phyloP scores from a whole-genome alignment of 2,329 filamentous ascomycete genomes.

The Colletotrichum orbiculare region DNA sequence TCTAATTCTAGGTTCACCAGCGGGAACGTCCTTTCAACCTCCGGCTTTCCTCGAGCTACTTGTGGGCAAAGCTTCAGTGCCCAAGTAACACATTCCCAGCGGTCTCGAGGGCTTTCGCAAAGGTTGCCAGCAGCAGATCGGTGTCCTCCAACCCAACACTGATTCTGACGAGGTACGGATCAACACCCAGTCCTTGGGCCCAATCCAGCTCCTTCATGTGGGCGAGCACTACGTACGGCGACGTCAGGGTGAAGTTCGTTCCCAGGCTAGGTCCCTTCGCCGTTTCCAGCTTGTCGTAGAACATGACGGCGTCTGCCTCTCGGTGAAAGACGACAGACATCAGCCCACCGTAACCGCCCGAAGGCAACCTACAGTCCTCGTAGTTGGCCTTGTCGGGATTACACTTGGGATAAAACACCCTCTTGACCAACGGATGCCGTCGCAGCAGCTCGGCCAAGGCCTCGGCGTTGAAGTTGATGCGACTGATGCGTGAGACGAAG shows the following conservation, averaged over 20 bases:
- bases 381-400: conserved; percentile 77
- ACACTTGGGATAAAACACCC: conserved; percentile 87
- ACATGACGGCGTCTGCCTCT: conserved; percentile 76
- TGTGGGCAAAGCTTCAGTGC: too few relatives aligned
- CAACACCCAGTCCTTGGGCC: conserved; percentile 84
- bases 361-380: conserved; percentile 77
- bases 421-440: conserved; percentile 72
- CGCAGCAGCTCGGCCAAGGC: conserved; percentile 79
- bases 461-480: conserved; percentile 88
- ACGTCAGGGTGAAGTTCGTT: conserved; percentile 94
- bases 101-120: too few relatives aligned
- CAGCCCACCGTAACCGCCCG: conserved; percentile 89
- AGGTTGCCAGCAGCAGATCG: conserved; percentile 59
- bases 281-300: conserved; percentile 87
- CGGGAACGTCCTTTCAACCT: too few relatives aligned
- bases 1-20: too few relatives aligned
- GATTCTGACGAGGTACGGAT: conserved; percentile 81
- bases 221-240: conserved; percentile 89
- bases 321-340: conserved; percentile 84
- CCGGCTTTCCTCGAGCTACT: too few relatives aligned
- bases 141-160: conserved; percentile 91
- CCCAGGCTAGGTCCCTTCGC: conserved; percentile 94
- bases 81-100: too few relatives aligned
- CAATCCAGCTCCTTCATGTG: conserved; percentile 92
- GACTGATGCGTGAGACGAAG: conserved; percentile 83